Evolutionary conservation across 2,329 filamentous ascomycete genomes (phyloP).

Genomic region (Paraphaeosphaeria minitans): DNA sequence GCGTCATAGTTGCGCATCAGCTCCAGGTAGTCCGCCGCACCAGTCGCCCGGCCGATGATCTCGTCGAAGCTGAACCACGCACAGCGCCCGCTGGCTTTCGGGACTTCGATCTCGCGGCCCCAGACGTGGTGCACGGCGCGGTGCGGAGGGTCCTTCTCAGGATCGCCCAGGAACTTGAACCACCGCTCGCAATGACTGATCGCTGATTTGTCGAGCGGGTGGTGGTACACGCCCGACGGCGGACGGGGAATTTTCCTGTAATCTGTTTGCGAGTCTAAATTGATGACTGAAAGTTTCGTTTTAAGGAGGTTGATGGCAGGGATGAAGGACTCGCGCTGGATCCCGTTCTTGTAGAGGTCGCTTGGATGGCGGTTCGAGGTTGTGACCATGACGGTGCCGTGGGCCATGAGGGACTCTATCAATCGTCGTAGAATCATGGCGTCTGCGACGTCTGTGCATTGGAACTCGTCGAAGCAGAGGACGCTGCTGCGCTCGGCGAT

Average conservation of each 20-base stretch:
- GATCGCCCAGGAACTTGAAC: conserved; percentile 93
- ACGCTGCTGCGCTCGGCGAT: conserved; percentile 86
- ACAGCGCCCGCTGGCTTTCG: conserved; percentile 82
- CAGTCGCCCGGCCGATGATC: conserved; percentile 84
- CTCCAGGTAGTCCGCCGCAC: conserved; percentile 94
- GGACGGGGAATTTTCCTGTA: conserved; percentile 97
- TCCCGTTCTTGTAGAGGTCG: conserved; percentile 96
- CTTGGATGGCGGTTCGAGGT: conserved; percentile 97
- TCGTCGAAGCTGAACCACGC: conserved; percentile 94
- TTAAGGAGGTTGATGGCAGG: conserved; percentile 94
- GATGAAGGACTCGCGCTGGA: conserved; percentile 93
- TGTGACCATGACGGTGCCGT: conserved; percentile 94
- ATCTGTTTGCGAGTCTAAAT: conserved; percentile 92
- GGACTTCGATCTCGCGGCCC: conserved; percentile 88
- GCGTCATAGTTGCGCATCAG: conserved; percentile 87
- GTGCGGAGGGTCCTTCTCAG: conserved; percentile 75
- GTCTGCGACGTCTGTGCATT: conserved; percentile 97
- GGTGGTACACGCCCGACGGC: conserved; percentile 91
- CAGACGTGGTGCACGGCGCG: conserved; percentile 82
- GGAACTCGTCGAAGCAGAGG: conserved; percentile 97
- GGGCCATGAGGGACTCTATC: conserved; percentile 89
- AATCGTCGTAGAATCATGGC: conserved; percentile 95
- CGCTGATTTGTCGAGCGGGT: conserved; percentile 79
- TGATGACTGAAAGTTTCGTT: conserved; percentile 81
- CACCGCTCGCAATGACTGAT: conserved; percentile 85